Conservation (phyloP, 2,329 filamentous ascomycete species). For the Zasmidium citrigriseum region DNA sequence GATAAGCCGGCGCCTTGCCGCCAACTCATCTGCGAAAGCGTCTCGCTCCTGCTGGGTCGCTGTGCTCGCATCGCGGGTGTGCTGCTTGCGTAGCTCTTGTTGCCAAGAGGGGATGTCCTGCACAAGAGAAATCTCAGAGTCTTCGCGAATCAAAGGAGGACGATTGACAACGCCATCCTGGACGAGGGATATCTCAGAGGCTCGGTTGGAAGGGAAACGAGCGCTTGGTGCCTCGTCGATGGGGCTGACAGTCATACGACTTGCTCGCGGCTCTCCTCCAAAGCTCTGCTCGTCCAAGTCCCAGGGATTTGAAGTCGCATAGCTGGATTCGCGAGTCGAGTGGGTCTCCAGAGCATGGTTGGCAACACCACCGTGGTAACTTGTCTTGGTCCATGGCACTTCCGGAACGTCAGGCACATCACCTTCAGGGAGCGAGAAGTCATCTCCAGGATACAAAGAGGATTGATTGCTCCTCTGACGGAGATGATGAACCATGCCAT, state of each 20-base stretch:
- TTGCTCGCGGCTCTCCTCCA: slow-evolving; percentile 2
- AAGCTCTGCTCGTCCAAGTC: slow-evolving; percentile 49
- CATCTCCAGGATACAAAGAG: slow-evolving; percentile 62
- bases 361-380: slow-evolving; percentile 13
- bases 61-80: slow-evolving; percentile 52
- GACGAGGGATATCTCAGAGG: slow-evolving; percentile 20
- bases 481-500: slow-evolving; percentile 65
- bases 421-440: slow-evolving; percentile 47
- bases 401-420: slow-evolving; percentile 26
- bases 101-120: slow-evolving; percentile 45
- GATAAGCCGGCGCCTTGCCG: slow-evolving; percentile 68
- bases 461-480: slow-evolving; percentile 79
- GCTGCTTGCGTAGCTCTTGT: slow-evolving; percentile 48
- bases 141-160: not conserved
- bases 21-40: slow-evolving; percentile 73
- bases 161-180: slow-evolving; percentile 10
- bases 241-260: slow-evolving; percentile 17
- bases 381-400: slow-evolving; percentile 23
- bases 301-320: slow-evolving; percentile 57
- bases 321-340: slow-evolving; percentile 45
- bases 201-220: slow-evolving; percentile 15
- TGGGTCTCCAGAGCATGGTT: slow-evolving; percentile 8
- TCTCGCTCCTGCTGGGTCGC: slow-evolving; percentile 61
- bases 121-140: slow-evolving; percentile 12
- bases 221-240: slow-evolving; percentile 13